These are phyloP conservation scores for Scheffersomyces stambukii DNA, from an alignment of 1,139 yeast genomes.

Conservation along the genomic window DNA sequence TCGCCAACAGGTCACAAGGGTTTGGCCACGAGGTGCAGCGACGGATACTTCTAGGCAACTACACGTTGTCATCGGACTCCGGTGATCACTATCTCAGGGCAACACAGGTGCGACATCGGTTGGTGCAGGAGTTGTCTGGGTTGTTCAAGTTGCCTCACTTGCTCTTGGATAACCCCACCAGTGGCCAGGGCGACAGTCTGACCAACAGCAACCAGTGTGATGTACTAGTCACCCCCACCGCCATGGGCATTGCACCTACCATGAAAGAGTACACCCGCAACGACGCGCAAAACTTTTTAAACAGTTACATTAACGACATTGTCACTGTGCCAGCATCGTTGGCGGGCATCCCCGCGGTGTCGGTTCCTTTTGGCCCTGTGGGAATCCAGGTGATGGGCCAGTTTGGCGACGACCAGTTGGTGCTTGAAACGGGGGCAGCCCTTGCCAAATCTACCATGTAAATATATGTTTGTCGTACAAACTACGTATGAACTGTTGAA, in stretches of 20 bases:
- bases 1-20: slow-evolving; percentile 56
- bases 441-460: too few relatives aligned
- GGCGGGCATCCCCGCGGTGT: slow-evolving; percentile 85
- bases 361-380: slow-evolving; percentile 53
- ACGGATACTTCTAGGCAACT: slow-evolving; percentile 81
- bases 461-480: neutral
- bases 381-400: slow-evolving; percentile 83
- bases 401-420: slow-evolving; percentile 70
- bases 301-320: slow-evolving; percentile 73
- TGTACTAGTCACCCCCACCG: slow-evolving; percentile 69
- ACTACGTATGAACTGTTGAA: slow-evolving; percentile 30
- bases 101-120: slow-evolving; percentile 54
- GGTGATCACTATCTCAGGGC: slow-evolving; percentile 83
- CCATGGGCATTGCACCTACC: slow-evolving; percentile 56
- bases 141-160: slow-evolving; percentile 55
- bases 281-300: slow-evolving; percentile 45
- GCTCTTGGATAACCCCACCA: slow-evolving; percentile 16
- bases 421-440: slow-evolving; percentile 38
- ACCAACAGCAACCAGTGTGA: slow-evolving; percentile 47
- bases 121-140: slow-evolving; percentile 63
- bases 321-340: slow-evolving; percentile 87
- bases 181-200: slow-evolving; percentile 1
- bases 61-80: slow-evolving; percentile 70
- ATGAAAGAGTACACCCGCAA: slow-evolving; percentile 35
- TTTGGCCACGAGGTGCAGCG: slow-evolving; percentile 83